phyloP scores from a whole-genome alignment of 805 yeast species.

The Phaffomyces antillensis region DNA sequence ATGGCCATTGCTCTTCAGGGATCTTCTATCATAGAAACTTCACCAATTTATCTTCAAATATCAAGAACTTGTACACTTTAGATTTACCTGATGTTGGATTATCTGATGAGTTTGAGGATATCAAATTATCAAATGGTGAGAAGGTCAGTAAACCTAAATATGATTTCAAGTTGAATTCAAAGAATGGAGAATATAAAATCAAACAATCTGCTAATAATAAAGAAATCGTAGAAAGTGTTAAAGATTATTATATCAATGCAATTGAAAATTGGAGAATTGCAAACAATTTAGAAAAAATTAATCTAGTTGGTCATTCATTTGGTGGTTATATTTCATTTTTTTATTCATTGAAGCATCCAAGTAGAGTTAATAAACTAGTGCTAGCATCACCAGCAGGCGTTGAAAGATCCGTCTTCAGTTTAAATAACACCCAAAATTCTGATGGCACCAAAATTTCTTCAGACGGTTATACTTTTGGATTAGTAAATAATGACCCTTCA shows the following conservation, averaged over 20 bases:
- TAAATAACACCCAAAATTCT: conserved; percentile 27
- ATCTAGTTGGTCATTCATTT: conserved; percentile 68
- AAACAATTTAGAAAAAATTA: conserved; percentile 44
- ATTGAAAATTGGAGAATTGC: conserved; percentile 58
- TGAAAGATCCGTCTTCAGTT: conserved; percentile 58
- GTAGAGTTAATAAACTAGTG: conserved; percentile 44
- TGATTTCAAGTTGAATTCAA: conserved; percentile 3
- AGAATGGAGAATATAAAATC: conserved; percentile 8
- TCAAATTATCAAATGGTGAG: conserved; percentile 14
- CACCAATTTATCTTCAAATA: conserved; percentile 35
- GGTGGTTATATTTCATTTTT: conserved; percentile 71
- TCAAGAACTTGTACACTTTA: conserved; percentile 58
- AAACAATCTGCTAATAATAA: conserved; percentile 14
- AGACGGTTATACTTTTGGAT: conserved; percentile 4
- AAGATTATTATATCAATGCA: conserved; percentile 48
- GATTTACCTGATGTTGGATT: conserved; percentile 71
- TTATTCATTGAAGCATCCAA: conserved; percentile 54
- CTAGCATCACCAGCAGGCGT: conserved; percentile 75
- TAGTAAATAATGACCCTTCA: conserved; percentile 13
- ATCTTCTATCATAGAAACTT: conserved; percentile 76
- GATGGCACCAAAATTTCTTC: conserved; percentile 1
- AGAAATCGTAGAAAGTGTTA: conserved; percentile 33
- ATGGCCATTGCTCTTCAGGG: conserved; percentile 91
- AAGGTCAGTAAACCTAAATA: conserved; percentile 11
- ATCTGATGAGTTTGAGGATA: conserved; percentile 26